Evolutionary conservation across 192 early-diverging fungal genomes (phyloP), one percentile per base, ranked within the genome.

Genomic region (Backusella australiensis): DNA sequence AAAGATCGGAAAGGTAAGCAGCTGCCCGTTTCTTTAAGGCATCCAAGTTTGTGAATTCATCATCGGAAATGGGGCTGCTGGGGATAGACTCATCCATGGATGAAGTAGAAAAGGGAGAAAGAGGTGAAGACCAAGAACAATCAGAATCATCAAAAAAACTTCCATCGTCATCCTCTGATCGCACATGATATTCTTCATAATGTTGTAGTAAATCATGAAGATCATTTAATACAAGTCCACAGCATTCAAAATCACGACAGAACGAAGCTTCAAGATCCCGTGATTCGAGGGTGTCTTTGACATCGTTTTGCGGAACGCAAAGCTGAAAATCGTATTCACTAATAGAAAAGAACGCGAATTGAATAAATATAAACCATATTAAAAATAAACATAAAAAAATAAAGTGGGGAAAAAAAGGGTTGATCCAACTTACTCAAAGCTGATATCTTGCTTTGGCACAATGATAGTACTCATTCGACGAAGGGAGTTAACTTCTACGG

Each of bases 201-300:
- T 99, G 97, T 81, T 96, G 94, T 44, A 99, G 84, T 49, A 99
- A 92, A 72, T 95, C 96, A 86, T 99, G 97, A 78, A 99, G 85
- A 82, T 96, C 94, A 74, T 87, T 90, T 49, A 99, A 89, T 53
- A 92, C 84, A 39, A 94, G 89, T 19, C 96, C 97, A 81, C 97
- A 99, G 88, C 97, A 99, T 67, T 88, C 86, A 80, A 97, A 99
- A 89, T 99, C 94, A 84, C 94, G 93, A 86, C 96, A 97, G 81
- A 96, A 98, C 69, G 89, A 86, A 80, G 91, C 91, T 81, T 98
- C 96, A 17, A 97, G 89, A 12, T 81, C 69, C 73, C 86, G 91
- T 36, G 88, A 85, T 59, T 90, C 90, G 71, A 85, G 83, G 32
- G 44, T 49, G 36, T 73, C 59, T 29, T 79, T 65, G 49, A 75